phyloP scores from a whole-genome alignment of 2,329 filamentous ascomycete species.

The Alternaria alternata region DNA sequence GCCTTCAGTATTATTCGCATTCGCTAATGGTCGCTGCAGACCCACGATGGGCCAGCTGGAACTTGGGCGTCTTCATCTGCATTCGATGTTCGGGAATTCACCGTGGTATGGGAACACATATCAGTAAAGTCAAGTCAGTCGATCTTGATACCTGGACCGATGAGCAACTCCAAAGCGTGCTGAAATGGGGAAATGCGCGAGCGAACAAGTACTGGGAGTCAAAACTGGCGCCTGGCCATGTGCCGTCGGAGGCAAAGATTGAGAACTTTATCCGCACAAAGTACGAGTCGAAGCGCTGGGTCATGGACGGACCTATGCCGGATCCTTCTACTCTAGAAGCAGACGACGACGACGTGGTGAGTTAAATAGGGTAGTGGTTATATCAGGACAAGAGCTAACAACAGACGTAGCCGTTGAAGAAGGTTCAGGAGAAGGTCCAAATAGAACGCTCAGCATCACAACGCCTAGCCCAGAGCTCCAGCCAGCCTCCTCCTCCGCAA shows the following conservation, averaged over 20 bases:
- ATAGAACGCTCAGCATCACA: conserved; percentile 67
- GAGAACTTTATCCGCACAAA: conserved; percentile 99
- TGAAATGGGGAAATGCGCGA: conserved; percentile 94
- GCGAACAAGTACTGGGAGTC: conserved; percentile 99
- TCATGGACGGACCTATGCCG: conserved; percentile 96
- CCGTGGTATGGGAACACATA: conserved; percentile 98
- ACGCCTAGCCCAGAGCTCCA: conserved; percentile 52
- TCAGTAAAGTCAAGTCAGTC: conserved; percentile 96
- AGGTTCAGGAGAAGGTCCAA: conserved; percentile 75
- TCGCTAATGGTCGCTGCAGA: conserved; percentile 63
- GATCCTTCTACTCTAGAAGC: conserved; percentile 87
- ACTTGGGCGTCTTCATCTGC: conserved; percentile 95
- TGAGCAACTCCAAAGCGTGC: conserved; percentile 91
- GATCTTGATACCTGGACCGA: conserved; percentile 99
- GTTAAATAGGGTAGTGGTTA: conserved; percentile 54
- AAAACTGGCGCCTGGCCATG: conserved; percentile 88
- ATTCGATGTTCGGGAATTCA: conserved; percentile 99
- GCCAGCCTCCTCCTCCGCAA: conserved; percentile 39
- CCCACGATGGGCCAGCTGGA: conserved; percentile 99
- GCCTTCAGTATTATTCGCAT: conserved; percentile 16
- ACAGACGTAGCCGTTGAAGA: conserved; percentile 64
- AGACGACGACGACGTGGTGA: conserved; percentile 79
- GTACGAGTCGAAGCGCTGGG: conserved; percentile 98
- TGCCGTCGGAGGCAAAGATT: conserved; percentile 96
- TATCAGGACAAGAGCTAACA: conserved; percentile 19